Conservation (phyloP, 345 rosid species). For the Citropsis articulata region DNA sequence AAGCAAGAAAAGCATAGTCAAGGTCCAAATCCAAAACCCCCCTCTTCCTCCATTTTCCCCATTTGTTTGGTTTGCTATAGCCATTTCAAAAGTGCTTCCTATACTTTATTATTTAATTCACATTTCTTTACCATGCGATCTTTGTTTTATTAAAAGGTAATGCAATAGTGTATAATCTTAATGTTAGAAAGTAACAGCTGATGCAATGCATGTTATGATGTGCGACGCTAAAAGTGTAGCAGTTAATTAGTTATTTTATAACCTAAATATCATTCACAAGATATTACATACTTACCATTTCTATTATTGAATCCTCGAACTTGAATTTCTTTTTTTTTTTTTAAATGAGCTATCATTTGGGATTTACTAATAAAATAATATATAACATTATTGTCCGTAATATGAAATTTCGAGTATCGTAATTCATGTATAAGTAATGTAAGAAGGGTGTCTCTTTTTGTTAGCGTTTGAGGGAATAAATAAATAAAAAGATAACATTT, state of each 20-base stretch:
- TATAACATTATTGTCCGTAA: no score
- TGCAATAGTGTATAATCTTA: no score
- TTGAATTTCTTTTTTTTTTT: no score
- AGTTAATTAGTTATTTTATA: no score
- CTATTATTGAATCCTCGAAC: no score
- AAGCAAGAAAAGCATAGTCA: constrained; percentile 71
- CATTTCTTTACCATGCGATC: neutral
- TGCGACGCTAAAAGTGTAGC: accelerated
- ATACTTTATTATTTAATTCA: neutral
- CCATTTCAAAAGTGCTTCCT: neutral
- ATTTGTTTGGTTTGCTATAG: constrained; percentile 2
- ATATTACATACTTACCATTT: no score
- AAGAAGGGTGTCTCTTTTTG: neutral
- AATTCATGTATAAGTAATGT: neutral
- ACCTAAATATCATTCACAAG: no score
- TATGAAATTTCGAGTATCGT: neutral
- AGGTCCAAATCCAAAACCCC: constrained; percentile 51
- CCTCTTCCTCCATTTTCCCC: neutral
- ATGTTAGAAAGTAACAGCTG: no score
- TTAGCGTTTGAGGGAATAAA: neutral
- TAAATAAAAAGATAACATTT: neutral
- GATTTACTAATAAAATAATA: no score
- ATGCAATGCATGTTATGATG: accelerated
- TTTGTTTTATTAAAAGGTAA: no score
- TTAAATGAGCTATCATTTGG: no score